A percentile compares a stretch with the other conserved stretches of the same genome.
Evolutionary conservation across 192 early-diverging fungal genomes (phyloP).

Genomic region (Allomyces macrogynus): DNA sequence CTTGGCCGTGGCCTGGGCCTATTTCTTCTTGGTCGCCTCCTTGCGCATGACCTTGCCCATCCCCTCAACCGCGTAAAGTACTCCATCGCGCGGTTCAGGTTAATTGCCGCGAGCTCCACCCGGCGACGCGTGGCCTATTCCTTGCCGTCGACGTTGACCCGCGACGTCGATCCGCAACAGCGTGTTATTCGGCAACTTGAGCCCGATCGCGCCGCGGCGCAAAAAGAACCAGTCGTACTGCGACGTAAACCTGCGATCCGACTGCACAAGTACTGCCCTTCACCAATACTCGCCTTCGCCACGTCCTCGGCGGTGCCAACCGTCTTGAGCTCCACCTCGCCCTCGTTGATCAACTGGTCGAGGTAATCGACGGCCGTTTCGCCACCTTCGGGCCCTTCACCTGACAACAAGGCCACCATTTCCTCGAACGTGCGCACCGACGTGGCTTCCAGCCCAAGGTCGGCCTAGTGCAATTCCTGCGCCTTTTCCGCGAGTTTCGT

Average conservation of each 20-base stretch:
- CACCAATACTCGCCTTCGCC: not conserved
- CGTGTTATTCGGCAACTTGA: too few species aligned
- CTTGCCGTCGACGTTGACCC: too few species aligned
- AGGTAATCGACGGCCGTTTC: not conserved
- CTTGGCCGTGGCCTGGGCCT: too few species aligned
- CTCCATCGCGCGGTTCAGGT: too few species aligned
- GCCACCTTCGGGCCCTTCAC: not conserved
- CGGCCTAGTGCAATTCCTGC: too few species aligned
- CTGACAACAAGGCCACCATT: not conserved
- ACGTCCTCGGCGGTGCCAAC: not conserved
- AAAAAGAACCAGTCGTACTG: not conserved
- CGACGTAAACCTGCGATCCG: not conserved
- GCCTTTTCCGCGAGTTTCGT: constrained; percentile 2
- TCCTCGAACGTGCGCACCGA: not conserved
- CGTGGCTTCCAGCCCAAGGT: not conserved
- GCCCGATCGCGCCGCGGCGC: too few species aligned
- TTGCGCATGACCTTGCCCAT: too few species aligned
- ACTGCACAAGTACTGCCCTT: not conserved
- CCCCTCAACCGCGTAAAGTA: too few species aligned
- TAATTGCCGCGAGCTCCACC: too few species aligned
- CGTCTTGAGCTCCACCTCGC: not conserved
- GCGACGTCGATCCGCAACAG: too few species aligned
- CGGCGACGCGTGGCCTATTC: too few species aligned
- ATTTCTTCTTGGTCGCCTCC: too few species aligned
- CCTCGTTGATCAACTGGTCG: not conserved